Conservation (phyloP, 148 eudicot species). For the Camellia japonica region DNA sequence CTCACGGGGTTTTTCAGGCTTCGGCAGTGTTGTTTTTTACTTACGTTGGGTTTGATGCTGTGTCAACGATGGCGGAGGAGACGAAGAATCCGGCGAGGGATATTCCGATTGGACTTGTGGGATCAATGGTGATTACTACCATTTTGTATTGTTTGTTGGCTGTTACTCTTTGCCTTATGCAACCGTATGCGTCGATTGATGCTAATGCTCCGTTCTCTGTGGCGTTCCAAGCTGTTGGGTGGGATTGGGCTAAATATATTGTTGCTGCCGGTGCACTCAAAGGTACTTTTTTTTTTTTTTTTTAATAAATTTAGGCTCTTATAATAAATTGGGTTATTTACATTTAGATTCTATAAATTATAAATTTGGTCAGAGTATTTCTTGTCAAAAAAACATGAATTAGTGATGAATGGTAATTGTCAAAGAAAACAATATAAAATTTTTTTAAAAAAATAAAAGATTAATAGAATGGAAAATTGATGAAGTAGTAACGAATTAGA, state of each 20-base stretch:
- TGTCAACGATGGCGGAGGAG: conserved; percentile 73
- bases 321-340: no score
- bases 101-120: conserved; percentile 66
- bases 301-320: no score
- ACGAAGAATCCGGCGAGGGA: conserved; percentile 60
- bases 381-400: no score
- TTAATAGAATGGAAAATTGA: no score
- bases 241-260: conserved; percentile 56
- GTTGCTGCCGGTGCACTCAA: conserved; percentile 55
- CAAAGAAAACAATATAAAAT: no score
- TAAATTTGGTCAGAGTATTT: no score
- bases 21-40: conserved; percentile 46
- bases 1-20: conserved; percentile 38
- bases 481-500: no score
- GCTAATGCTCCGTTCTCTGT: conserved; percentile 49
- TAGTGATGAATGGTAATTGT: no score
- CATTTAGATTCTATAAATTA: no score
- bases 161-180: conserved; percentile 55
- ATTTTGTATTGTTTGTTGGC: conserved; percentile 49
- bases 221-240: conserved; percentile 50
- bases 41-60: conserved; percentile 60
- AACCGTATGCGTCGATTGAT: conserved; percentile 32
- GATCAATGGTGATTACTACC: conserved; percentile 58
- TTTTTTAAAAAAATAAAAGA: no score
- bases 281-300: no score